A percentile compares a stretch with the other conserved stretches of the same genome.
Evolutionary conservation across 2,329 filamentous ascomycete genomes (phyloP).

Genomic region (Cercospora zeina): DNA sequence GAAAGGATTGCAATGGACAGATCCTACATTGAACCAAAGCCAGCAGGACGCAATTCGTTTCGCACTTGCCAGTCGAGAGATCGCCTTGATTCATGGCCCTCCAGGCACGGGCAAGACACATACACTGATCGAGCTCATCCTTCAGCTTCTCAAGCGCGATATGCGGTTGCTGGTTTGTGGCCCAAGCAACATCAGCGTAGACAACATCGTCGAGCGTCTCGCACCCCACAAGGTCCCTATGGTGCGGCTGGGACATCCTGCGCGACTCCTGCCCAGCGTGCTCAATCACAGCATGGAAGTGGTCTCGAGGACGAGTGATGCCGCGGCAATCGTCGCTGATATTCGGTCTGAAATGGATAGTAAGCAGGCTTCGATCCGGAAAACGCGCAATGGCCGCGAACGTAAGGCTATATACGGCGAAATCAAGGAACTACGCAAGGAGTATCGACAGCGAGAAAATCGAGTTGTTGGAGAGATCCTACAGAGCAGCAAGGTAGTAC

Average conservation of each 20-base stretch:
- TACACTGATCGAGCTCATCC: slow-evolving; percentile 89
- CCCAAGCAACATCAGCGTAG: slow-evolving; percentile 93
- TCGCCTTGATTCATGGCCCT: slow-evolving; percentile 90
- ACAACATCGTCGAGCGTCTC: slow-evolving; percentile 95
- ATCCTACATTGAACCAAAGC: slow-evolving; percentile 60
- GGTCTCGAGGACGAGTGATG: slow-evolving; percentile 85
- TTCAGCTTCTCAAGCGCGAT: slow-evolving; percentile 76
- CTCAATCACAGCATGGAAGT: slow-evolving; percentile 88
- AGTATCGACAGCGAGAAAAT: slow-evolving; percentile 77
- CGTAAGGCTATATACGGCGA: slow-evolving; percentile 80
- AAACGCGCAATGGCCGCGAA: slow-evolving; percentile 79
- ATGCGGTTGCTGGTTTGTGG: slow-evolving; percentile 87
- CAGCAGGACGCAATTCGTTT: slow-evolving; percentile 71
- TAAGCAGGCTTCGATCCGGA: slow-evolving; percentile 84
- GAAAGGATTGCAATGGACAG: slow-evolving; percentile 53
- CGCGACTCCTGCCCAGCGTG: slow-evolving; percentile 82
- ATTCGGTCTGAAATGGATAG: slow-evolving; percentile 89
- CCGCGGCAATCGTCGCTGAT: slow-evolving; percentile 84
- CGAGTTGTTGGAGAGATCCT: slow-evolving; percentile 78
- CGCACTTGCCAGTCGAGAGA: slow-evolving; percentile 74
- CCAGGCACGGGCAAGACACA: slow-evolving; percentile 97
- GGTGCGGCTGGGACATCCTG: slow-evolving; percentile 87
- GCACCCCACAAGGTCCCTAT: slow-evolving; percentile 82
- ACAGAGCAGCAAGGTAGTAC: slow-evolving; percentile 76
- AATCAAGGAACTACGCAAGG: slow-evolving; percentile 79